Percentiles rank a stretch among this genome's conserved stretches.
phyloP scores from a whole-genome alignment of 2,329 filamentous ascomycete genomes.

The Ampelomyces quisqualis region DNA sequence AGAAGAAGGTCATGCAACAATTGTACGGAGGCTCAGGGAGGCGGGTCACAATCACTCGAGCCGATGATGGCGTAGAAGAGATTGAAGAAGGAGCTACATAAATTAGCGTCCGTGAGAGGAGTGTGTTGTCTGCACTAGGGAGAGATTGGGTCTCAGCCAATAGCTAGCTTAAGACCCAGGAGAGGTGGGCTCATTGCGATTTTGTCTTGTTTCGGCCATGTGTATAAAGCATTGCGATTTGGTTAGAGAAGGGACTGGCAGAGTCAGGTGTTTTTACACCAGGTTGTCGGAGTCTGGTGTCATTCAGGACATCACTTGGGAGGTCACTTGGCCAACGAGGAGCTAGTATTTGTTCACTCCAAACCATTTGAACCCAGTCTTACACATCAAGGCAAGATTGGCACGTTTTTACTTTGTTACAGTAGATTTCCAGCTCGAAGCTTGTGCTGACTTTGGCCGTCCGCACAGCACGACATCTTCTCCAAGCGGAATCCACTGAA shows the following conservation, averaged over 20 bases:
- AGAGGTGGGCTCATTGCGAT: neutral
- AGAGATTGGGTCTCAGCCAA: too few species aligned
- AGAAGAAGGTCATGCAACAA: constrained; percentile 78
- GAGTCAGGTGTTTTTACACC: neutral
- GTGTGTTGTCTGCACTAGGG: too few species aligned
- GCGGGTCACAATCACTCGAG: constrained; percentile 30
- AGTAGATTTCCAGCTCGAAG: too few species aligned
- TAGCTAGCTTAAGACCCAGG: too few species aligned
- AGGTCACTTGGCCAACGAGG: too few species aligned
- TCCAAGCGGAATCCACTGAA: constrained; percentile 75
- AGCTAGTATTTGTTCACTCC: too few species aligned
- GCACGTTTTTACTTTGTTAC: too few species aligned
- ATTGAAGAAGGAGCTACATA: constrained; percentile 8
- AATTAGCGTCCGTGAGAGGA: too few species aligned
- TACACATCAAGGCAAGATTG: too few species aligned
- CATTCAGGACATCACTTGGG: too few species aligned
- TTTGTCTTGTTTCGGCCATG: neutral
- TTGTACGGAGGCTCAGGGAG: constrained; percentile 52
- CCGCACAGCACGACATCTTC: constrained; percentile 84
- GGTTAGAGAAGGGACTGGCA: neutral
- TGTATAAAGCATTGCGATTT: neutral
- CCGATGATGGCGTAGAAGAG: constrained; percentile 20
- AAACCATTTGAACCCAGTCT: too few species aligned
- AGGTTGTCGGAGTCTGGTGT: neutral
- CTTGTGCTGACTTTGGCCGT: too few species aligned